Percentiles rank a stretch among this genome's conserved stretches.
Conservation (phyloP, 495 filamentous ascomycete genomes). For the Aspergillus sparsus region DNA sequence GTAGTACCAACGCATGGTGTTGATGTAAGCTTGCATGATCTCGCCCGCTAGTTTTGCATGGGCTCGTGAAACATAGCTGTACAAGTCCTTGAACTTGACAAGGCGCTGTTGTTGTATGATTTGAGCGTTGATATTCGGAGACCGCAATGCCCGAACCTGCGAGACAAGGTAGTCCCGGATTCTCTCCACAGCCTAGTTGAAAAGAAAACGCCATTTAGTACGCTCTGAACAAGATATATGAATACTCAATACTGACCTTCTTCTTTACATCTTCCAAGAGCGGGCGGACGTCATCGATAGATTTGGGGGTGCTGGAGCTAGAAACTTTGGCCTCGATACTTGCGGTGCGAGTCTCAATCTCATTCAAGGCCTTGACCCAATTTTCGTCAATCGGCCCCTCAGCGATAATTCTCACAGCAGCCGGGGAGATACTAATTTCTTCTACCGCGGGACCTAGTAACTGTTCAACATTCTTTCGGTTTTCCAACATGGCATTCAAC, state of each 20-base stretch:
- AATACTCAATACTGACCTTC: conserved; percentile 56
- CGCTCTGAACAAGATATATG: neutral
- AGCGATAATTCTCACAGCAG: conserved; percentile 74
- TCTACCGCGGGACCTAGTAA: conserved; percentile 87
- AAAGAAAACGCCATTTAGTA: conserved; percentile 18
- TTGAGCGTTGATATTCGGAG: conserved; percentile 94
- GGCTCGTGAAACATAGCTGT: conserved; percentile 75
- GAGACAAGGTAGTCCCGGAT: conserved; percentile 92
- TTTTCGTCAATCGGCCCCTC: conserved; percentile 88
- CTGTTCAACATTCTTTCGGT: conserved; percentile 85
- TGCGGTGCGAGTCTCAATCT: conserved; percentile 75
- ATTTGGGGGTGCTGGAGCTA: conserved; percentile 65
- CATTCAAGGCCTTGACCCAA: conserved; percentile 82
- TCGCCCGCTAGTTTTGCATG: conserved; percentile 79
- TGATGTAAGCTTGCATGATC: conserved; percentile 91
- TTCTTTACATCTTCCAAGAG: conserved; percentile 78
- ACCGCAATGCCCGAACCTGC: conserved; percentile 88
- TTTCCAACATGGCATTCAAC: conserved; percentile 84
- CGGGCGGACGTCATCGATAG: conserved; percentile 78
- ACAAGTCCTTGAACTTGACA: conserved; percentile 83
- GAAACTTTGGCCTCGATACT: conserved; percentile 67
- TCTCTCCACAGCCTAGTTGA: conserved; percentile 74
- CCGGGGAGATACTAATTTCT: conserved; percentile 83
- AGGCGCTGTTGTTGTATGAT: conserved; percentile 91
- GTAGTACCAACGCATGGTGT: conserved; percentile 99